Conservation (phyloP, 805 yeast species). For the Cephaloascus fragrans region DNA sequence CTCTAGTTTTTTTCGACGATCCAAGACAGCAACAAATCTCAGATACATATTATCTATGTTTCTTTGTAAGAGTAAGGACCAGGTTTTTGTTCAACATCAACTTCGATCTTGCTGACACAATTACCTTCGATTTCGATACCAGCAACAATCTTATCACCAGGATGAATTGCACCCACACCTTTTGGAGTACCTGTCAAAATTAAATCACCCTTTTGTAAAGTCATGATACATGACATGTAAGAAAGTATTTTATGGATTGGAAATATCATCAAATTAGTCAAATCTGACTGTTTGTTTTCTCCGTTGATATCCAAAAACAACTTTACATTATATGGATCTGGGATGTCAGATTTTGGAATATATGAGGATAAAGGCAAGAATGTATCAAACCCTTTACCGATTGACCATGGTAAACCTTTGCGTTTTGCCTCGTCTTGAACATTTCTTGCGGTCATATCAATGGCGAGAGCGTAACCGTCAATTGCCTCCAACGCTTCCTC, state of each 20-base stretch:
- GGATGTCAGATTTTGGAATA: slow-evolving; percentile 55
- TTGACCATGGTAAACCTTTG: slow-evolving; percentile 94
- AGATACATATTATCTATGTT: slow-evolving; percentile 8
- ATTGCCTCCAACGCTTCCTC: slow-evolving; percentile 69
- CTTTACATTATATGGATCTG: slow-evolving; percentile 65
- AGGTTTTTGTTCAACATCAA: slow-evolving; percentile 43
- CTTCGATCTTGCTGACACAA: slow-evolving; percentile 42
- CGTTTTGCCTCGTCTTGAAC: slow-evolving; percentile 91
- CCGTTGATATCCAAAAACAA: slow-evolving; percentile 57
- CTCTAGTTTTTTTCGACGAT: not conserved
- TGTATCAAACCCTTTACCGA: slow-evolving; percentile 95
- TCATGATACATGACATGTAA: slow-evolving; percentile 82
- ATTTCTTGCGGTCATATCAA: slow-evolving; percentile 93
- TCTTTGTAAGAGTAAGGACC: slow-evolving; percentile 31
- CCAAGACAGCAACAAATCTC: too few relatives aligned
- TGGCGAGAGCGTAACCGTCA: slow-evolving; percentile 80
- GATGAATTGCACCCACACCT: slow-evolving; percentile 79
- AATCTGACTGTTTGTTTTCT: slow-evolving; percentile 58
- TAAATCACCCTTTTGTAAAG: slow-evolving; percentile 83
- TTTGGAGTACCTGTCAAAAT: slow-evolving; percentile 95
- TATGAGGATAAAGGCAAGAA: slow-evolving; percentile 79
- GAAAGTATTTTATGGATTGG: slow-evolving; percentile 73
- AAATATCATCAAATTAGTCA: slow-evolving; percentile 78
- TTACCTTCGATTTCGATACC: slow-evolving; percentile 47
- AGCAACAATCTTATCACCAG: slow-evolving; percentile 75